Evolutionary conservation across 2,329 filamentous ascomycete genomes (phyloP).

Genomic region (Cytospora mali): DNA sequence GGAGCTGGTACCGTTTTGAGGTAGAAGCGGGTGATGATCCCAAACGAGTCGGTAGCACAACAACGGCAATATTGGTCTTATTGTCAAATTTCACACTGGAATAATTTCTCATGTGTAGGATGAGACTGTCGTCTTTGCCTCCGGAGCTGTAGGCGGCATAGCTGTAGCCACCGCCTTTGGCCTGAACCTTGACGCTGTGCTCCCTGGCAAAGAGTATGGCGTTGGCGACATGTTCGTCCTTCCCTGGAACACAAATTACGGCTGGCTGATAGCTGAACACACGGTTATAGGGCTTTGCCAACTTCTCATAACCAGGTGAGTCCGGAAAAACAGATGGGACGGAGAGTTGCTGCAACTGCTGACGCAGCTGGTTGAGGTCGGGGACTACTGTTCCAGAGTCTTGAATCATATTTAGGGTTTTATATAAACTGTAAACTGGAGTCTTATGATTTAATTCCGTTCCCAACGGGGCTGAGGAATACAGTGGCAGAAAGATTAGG

Average conservation of each 20-base stretch:
- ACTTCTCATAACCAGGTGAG: constrained; percentile 5
- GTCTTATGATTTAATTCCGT: no score
- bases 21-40: constrained; percentile 14
- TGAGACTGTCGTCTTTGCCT: constrained; percentile 50
- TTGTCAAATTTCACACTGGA: constrained; percentile 46
- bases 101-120: constrained; percentile 50
- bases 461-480: no score
- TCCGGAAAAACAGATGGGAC: constrained; percentile 17
- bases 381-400: not conserved
- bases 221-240: constrained; percentile 46
- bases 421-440: not conserved
- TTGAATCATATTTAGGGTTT: not conserved
- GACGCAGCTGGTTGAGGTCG: not conserved
- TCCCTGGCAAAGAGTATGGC: constrained; percentile 49
- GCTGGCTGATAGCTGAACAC: constrained; percentile 42
- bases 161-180: constrained; percentile 54
- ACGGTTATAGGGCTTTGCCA: constrained; percentile 36
- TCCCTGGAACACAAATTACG: constrained; percentile 47
- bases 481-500: no score
- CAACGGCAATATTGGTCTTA: constrained; percentile 43
- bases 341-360: not conserved
- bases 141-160: constrained; percentile 53
- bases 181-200: constrained; percentile 47
- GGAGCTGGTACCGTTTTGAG: constrained; percentile 11
- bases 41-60: constrained; percentile 33